These are phyloP conservation scores for Neonothopanus nambi DNA, from an alignment of 1,284 basidiomycete species.

Conservation along the genomic window DNA sequence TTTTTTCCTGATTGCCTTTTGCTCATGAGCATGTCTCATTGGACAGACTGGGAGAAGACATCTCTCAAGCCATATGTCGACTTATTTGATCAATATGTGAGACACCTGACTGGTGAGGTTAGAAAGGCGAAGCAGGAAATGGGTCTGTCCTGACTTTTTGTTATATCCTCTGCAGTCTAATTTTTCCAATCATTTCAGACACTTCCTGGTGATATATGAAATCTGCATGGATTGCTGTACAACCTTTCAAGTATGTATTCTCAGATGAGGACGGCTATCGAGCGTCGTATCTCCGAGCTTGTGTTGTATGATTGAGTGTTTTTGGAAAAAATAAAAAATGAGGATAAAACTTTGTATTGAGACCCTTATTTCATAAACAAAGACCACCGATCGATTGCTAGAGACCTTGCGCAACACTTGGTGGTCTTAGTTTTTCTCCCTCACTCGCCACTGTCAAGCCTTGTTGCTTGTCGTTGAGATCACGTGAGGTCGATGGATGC, in stretches of 20 bases:
- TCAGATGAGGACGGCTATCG: no score
- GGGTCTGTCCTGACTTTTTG: constrained; percentile 31
- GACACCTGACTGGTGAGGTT: constrained; percentile 59
- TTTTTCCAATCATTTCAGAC: constrained; percentile 6
- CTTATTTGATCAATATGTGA: constrained; percentile 79
- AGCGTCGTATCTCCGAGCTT: not conserved
- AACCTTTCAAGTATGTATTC: no score
- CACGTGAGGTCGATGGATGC: no score
- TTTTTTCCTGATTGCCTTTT: not conserved
- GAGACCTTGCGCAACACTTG: no score
- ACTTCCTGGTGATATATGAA: constrained; percentile 9
- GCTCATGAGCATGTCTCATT: constrained; percentile 3
- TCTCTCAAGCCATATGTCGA: constrained; percentile 89
- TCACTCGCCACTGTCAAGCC: no score
- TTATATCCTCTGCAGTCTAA: not conserved
- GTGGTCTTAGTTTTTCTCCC: no score
- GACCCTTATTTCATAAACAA: no score
- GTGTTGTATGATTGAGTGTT: not conserved
- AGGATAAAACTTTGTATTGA: no score
- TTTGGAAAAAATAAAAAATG: no score
- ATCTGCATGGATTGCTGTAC: no score
- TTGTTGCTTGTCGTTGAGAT: no score
- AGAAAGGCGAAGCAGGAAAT: constrained; percentile 51
- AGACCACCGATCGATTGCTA: no score
- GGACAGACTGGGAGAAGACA: constrained; percentile 67